Conservation (phyloP, 371 early-diverging fungal genomes). For the Apophysomyces sp. region DNA sequence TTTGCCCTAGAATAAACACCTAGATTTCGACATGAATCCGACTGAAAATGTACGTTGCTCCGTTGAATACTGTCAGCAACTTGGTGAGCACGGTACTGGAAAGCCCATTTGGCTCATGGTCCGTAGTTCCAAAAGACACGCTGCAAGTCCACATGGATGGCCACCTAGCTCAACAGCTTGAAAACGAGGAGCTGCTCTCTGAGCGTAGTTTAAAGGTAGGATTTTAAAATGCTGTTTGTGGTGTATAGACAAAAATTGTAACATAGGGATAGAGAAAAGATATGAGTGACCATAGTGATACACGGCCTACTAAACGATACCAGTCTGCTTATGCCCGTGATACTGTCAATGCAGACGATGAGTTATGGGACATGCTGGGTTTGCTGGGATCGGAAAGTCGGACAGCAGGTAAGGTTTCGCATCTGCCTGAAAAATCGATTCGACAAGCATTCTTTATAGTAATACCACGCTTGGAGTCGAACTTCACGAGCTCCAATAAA, state of each 20-base stretch:
- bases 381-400: constrained; percentile 16
- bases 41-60: constrained; percentile 4
- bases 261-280: neutral
- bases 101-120: neutral
- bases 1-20: neutral
- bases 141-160: constrained; percentile 9
- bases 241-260: neutral
- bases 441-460: neutral
- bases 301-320: neutral
- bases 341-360: constrained; percentile 25
- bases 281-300: neutral
- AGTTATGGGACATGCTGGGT: constrained; percentile 28
- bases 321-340: constrained; percentile 16
- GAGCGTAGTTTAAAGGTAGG: neutral
- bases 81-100: neutral
- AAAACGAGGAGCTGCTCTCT: neutral
- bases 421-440: neutral
- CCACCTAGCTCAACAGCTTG: constrained; percentile 11
- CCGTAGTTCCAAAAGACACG: neutral
- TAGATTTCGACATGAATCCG: neutral
- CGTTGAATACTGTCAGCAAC: constrained; percentile 3
- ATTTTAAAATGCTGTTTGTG: neutral
- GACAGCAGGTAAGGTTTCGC: neutral
- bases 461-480: neutral
- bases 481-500: neutral